Percentiles rank a stretch among this genome's conserved stretches.
These are phyloP conservation scores for Pseudomassariella vexata DNA, from an alignment of 2,329 filamentous ascomycete genomes.

Conservation along the genomic window DNA sequence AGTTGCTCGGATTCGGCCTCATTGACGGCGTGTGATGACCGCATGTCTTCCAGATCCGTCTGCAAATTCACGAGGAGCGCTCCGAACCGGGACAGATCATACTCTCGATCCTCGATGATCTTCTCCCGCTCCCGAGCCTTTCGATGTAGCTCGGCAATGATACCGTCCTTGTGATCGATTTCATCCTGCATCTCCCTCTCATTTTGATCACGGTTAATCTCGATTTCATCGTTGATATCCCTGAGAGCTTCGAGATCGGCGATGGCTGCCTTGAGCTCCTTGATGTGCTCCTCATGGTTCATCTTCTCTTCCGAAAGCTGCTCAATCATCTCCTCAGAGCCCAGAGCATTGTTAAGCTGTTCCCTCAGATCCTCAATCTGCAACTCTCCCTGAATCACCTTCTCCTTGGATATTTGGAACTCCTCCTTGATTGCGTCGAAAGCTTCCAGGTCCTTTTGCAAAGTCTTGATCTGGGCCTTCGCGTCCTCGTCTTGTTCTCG, in stretches of 20 bases:
- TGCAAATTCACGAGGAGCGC: slow-evolving; percentile 84
- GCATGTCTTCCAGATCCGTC: slow-evolving; percentile 83
- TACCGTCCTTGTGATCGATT: slow-evolving; percentile 77
- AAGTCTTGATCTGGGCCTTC: slow-evolving; percentile 64
- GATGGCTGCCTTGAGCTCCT: slow-evolving; percentile 74
- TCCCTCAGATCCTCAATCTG: slow-evolving; percentile 81
- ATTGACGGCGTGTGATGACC: slow-evolving; percentile 84
- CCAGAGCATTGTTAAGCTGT: slow-evolving; percentile 82
- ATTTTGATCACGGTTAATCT: slow-evolving; percentile 86
- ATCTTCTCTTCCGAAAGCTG: slow-evolving; percentile 85
- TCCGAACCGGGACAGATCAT: slow-evolving; percentile 81
- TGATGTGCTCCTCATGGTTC: slow-evolving; percentile 73
- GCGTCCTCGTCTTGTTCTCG: slow-evolving; percentile 80
- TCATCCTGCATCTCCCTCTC: slow-evolving; percentile 94
- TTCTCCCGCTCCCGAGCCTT: slow-evolving; percentile 72
- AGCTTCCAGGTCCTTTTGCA: slow-evolving; percentile 70
- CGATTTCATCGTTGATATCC: slow-evolving; percentile 91
- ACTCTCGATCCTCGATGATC: slow-evolving; percentile 79
- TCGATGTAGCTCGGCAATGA: slow-evolving; percentile 77
- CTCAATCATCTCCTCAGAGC: slow-evolving; percentile 90
- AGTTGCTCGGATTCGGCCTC: slow-evolving; percentile 91
- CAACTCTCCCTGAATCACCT: slow-evolving; percentile 65
- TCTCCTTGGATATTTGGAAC: slow-evolving; percentile 64
- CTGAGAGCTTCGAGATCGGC: slow-evolving; percentile 84
- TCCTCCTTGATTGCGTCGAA: slow-evolving; percentile 62